A percentile compares a stretch with the other conserved stretches of the same genome.
Evolutionary conservation across 768 basidiomycete genomes (phyloP).

Genomic region (Suillus occidentalis): DNA sequence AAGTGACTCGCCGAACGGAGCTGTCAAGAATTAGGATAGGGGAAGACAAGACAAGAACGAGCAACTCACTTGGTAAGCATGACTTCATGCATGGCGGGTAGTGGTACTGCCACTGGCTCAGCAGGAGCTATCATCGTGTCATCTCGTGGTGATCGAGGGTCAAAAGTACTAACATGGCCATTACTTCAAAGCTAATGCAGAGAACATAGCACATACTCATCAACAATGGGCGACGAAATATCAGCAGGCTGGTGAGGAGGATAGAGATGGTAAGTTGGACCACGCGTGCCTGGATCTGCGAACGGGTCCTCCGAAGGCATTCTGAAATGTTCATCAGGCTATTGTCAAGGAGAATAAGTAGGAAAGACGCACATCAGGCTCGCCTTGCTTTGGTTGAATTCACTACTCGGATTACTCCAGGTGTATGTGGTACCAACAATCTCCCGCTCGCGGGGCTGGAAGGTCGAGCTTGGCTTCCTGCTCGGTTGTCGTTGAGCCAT

Average conservation of each 20-base stretch:
- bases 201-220: slow-evolving; percentile 24
- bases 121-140: slow-evolving; percentile 25
- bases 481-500: slow-evolving; percentile 16
- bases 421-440: slow-evolving; percentile 33
- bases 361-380: slow-evolving; percentile 20
- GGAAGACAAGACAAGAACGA: not conserved
- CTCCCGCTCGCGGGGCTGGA: slow-evolving; percentile 28
- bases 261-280: slow-evolving; percentile 4
- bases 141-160: slow-evolving; percentile 35
- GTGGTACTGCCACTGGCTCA: slow-evolving; percentile 27
- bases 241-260: slow-evolving; percentile 4
- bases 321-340: not conserved
- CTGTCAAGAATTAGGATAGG: slow-evolving; percentile 13
- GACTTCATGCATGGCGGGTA: slow-evolving; percentile 36
- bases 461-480: slow-evolving; percentile 25
- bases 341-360: not conserved
- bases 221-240: slow-evolving; percentile 11
- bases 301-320: slow-evolving; percentile 28
- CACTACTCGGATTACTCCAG: slow-evolving; percentile 28
- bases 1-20: slow-evolving; percentile 15
- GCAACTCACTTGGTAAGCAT: slow-evolving; percentile 24
- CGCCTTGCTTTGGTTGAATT: slow-evolving; percentile 17
- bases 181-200: not conserved
- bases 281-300: slow-evolving; percentile 21
- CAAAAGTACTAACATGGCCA: slow-evolving; percentile 14